A percentile compares a stretch with the other conserved stretches of the same genome.
These are phyloP conservation scores for Boletus subcaerulescens DNA, from an alignment of 768 basidiomycete genomes.

Conservation along the genomic window DNA sequence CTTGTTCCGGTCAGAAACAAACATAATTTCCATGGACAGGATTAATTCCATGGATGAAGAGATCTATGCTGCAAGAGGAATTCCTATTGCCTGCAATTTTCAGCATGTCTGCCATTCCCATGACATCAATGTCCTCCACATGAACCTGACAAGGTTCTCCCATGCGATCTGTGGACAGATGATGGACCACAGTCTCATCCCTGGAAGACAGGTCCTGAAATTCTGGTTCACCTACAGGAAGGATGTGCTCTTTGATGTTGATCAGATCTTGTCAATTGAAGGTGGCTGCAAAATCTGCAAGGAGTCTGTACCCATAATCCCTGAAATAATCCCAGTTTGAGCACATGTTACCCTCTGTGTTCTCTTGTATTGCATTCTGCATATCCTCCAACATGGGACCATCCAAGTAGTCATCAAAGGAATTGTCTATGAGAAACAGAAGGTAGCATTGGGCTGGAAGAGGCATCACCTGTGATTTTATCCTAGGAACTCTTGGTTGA, in stretches of 20 bases:
- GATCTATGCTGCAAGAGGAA: background rate
- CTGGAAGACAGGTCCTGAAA: background rate
- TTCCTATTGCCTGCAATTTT: background rate
- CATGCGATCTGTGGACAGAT: background rate
- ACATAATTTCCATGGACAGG: background rate
- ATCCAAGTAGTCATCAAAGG: too few relatives aligned
- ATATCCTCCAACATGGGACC: too few relatives aligned
- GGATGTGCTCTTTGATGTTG: background rate
- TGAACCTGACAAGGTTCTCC: background rate
- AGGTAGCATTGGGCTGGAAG: too few relatives aligned
- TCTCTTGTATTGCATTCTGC: too few relatives aligned
- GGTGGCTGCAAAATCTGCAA: background rate
- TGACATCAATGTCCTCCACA: background rate
- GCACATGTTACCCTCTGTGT: background rate
- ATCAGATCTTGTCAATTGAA: slow-evolving; percentile 3
- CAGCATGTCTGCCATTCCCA: slow-evolving; percentile 5
- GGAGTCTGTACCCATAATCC: slow-evolving; percentile 5
- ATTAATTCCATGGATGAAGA: slow-evolving; percentile 1
- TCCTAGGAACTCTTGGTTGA: too few relatives aligned
- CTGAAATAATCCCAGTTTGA: slow-evolving; percentile 6
- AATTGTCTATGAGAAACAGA: too few relatives aligned
- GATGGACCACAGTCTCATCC: background rate
- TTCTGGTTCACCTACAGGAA: background rate
- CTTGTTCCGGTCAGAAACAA: background rate
- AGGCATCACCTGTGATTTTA: too few relatives aligned